Conservation (phyloP, 2,329 filamentous ascomycete species). For the Colletotrichum sp. region DNA sequence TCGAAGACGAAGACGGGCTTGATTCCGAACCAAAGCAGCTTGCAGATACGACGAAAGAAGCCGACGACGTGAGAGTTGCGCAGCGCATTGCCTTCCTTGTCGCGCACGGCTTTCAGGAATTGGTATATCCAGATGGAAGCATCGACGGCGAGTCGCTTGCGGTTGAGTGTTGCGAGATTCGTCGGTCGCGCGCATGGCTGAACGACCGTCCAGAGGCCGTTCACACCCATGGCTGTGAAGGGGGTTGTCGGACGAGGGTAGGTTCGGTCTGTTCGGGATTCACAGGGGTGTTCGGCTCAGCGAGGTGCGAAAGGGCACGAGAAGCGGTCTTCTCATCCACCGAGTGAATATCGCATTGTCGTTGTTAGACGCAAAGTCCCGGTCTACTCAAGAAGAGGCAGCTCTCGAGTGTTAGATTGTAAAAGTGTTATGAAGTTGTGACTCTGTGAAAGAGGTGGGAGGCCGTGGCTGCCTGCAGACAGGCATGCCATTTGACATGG, state of each 20-base stretch:
- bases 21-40: conserved; percentile 95
- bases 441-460: conserved; percentile 3
- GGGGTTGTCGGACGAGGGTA: neutral
- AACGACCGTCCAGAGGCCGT: conserved; percentile 94
- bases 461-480: neutral
- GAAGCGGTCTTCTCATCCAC: conserved; percentile 21
- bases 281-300: conserved; percentile 2
- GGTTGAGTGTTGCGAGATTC: conserved; percentile 94
- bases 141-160: conserved; percentile 94
- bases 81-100: conserved; percentile 96
- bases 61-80: conserved; percentile 96
- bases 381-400: neutral
- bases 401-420: neutral
- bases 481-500: neutral
- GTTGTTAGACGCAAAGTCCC: neutral
- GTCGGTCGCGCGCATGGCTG: conserved; percentile 95
- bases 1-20: conserved; percentile 98
- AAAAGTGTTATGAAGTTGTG: neutral
- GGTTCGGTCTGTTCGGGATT: neutral
- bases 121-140: conserved; percentile 99
- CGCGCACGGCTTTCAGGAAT: conserved; percentile 96
- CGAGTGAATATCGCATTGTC: conserved; percentile 2
- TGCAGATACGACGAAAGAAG: conserved; percentile 98
- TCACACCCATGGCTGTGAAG: conserved; percentile 83
- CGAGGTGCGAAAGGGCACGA: neutral